Evolutionary conservation across 495 filamentous ascomycete species (phyloP), one percentile per base, ranked within the genome.

Genomic region (Elasticomyces elasticus): DNA sequence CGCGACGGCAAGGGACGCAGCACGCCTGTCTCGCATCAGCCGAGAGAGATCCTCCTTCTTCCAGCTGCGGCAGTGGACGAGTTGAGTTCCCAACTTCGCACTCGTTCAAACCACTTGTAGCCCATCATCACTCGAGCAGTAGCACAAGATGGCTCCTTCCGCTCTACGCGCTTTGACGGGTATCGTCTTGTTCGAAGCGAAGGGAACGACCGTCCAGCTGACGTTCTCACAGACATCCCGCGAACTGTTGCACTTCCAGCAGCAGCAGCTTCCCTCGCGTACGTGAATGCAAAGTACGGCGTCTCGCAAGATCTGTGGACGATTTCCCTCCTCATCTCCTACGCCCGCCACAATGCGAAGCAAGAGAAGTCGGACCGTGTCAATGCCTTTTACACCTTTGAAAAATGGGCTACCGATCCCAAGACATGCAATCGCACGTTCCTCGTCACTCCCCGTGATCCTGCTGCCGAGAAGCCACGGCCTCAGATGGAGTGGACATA

Each of bases 381-480:
- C 51, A 95, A 83, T 63, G 66, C 79, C 37, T 98, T 96, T 72
- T 94, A 96, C 69, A 56, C 69, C 17, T 74, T 98, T 35, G 92
- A 97, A 63, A 62, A 73, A 30, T 69, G 77, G 26, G 89, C 90
- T 5, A 73, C 76, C 20, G 65, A 76, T 31, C 70, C 77, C 24
- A 72, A 75, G 20, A 76, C 76, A 0, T 77, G 72, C 12, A 70
- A 82, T 59, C 71, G 74, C 1, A 60, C 74, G 10, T 90, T 85
- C 56, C 71, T 98, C 24, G 76, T 89, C 41, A 89, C 85, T 63
- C 59, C 59, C 20, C 13, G 31, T 9, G 53, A 57, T 17, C 20
- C 40, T n/a, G 31, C 31, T 4, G 33, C 35, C 13, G 5, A 4
- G 35, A 5, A 44, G 5, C 19, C 49, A 11, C 22, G 31, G 0